Evolutionary conservation across 768 basidiomycete genomes (phyloP).

Genomic region (Podaxis carcinomalis): DNA sequence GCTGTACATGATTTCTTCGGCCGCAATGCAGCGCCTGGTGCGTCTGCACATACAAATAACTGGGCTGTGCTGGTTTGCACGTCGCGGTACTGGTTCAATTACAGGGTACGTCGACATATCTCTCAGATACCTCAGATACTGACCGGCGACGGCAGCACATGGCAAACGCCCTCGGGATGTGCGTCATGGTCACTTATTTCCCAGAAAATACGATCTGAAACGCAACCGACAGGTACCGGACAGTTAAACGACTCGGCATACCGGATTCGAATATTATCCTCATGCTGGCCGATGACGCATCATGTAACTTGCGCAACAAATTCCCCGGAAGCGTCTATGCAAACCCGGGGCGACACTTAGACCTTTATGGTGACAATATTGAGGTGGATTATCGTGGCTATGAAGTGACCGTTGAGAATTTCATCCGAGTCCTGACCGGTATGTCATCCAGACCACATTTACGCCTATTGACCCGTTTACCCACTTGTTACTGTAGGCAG

Average conservation of each 20-base stretch:
- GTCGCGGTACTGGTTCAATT: slow-evolving; percentile 98
- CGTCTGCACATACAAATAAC: slow-evolving; percentile 82
- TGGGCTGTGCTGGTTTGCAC: slow-evolving; percentile 98
- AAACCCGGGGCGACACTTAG: slow-evolving; percentile 74
- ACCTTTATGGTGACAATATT: slow-evolving; percentile 94
- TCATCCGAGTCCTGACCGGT: slow-evolving; percentile 91
- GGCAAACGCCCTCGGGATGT: slow-evolving; percentile 98
- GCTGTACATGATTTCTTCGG: slow-evolving; percentile 43
- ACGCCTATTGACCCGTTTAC: background rate
- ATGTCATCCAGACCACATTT: slow-evolving; percentile 17
- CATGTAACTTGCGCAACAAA: slow-evolving; percentile 89
- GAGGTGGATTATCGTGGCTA: slow-evolving; percentile 99
- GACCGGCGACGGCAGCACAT: slow-evolving; percentile 67
- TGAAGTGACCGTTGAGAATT: slow-evolving; percentile 96
- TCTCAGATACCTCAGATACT: background rate
- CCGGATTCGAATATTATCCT: slow-evolving; percentile 99
- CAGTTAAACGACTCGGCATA: slow-evolving; percentile 95
- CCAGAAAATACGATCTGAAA: background rate
- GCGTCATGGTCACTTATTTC: slow-evolving; percentile 17
- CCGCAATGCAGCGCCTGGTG: slow-evolving; percentile 26
- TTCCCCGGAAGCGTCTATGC: slow-evolving; percentile 93
- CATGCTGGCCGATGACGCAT: slow-evolving; percentile 96
- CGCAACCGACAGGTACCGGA: slow-evolving; percentile 73
- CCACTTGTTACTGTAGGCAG: slow-evolving; percentile 50
- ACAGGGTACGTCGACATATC: slow-evolving; percentile 58